These are phyloP conservation scores for Apiospora phragmitis DNA, from an alignment of 2,329 filamentous ascomycete species.

Conservation along the genomic window DNA sequence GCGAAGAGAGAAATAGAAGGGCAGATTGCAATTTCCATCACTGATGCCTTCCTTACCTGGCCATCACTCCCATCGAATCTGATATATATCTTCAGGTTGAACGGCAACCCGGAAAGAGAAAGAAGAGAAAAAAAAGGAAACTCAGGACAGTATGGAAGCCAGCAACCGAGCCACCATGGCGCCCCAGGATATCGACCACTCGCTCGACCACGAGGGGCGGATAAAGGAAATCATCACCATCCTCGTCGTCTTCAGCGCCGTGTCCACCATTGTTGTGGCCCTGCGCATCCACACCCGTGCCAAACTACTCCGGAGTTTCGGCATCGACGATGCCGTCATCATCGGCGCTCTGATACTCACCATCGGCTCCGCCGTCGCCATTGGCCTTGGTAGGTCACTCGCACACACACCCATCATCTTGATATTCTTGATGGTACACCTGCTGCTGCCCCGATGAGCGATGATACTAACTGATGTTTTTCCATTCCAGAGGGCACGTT, in stretches of 20 bases:
- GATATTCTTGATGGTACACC: too few species aligned
- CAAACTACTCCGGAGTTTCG: slow-evolving; percentile 23
- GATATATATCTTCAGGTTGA: not conserved
- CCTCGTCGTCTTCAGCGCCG: slow-evolving; percentile 21
- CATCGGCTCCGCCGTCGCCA: slow-evolving; percentile 23
- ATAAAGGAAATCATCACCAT: slow-evolving; percentile 23
- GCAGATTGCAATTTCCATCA: not conserved
- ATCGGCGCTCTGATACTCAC: slow-evolving; percentile 21
- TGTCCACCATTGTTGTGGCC: slow-evolving; percentile 23
- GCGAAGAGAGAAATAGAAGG: not conserved
- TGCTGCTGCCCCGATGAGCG: too few species aligned
- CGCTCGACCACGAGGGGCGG: slow-evolving; percentile 23
- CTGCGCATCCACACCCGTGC: slow-evolving; percentile 25
- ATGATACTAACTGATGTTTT: not conserved
- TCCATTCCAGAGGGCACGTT: slow-evolving; percentile 22
- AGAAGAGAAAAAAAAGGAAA: not conserved
- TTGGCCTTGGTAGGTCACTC: slow-evolving; percentile 25
- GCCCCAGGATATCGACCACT: slow-evolving; percentile 14
- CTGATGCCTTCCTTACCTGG: not conserved
- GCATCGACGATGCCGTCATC: slow-evolving; percentile 26
- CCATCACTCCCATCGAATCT: not conserved
- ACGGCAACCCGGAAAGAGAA: not conserved
- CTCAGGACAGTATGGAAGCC: not conserved
- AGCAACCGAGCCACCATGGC: not conserved
- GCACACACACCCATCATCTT: not conserved